Evolutionary conservation across 2,329 filamentous ascomycete species (phyloP).

Genomic region (Tolypocladium ovalisporum): DNA sequence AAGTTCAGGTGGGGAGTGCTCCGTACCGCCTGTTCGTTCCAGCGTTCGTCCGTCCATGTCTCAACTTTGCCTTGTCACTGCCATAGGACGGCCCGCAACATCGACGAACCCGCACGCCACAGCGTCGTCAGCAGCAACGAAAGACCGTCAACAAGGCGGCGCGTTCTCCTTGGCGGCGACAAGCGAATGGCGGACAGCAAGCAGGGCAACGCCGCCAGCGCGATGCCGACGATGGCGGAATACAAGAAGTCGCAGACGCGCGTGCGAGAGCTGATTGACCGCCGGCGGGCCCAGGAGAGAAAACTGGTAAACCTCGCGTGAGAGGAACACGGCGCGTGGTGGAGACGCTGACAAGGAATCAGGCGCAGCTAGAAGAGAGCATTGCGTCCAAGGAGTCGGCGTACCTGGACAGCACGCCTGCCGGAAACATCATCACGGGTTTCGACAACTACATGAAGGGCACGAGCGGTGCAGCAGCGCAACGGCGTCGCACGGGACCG

Average conservation of each 20-base stretch:
- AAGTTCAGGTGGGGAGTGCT: background rate
- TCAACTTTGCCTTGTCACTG: background rate
- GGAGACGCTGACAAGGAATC: background rate
- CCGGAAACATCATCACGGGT: conserved; percentile 91
- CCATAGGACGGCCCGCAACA: background rate
- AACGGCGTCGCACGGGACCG: conserved; percentile 53
- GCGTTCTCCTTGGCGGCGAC: background rate
- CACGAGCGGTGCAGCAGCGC: conserved; percentile 48
- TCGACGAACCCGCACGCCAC: background rate
- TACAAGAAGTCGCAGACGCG: conserved; percentile 39
- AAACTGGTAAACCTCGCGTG: conserved; percentile 18
- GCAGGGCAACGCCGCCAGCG: conserved; percentile 10
- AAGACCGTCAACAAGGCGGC: background rate
- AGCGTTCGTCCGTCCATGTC: background rate
- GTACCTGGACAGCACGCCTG: conserved; percentile 83
- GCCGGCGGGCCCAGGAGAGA: conserved; percentile 25
- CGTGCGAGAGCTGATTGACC: conserved; percentile 36
- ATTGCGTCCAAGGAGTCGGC: conserved; percentile 76
- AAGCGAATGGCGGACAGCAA: conserved; percentile 24
- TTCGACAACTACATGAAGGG: conserved; percentile 99
- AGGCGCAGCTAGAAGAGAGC: conserved; percentile 54
- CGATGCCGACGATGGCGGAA: conserved; percentile 29
- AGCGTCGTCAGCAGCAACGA: background rate
- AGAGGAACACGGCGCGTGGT: background rate
- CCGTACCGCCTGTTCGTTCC: no score